Evolutionary conservation across 177 flowering plant species (phyloP).

Genomic region (Vitis hybrid): DNA sequence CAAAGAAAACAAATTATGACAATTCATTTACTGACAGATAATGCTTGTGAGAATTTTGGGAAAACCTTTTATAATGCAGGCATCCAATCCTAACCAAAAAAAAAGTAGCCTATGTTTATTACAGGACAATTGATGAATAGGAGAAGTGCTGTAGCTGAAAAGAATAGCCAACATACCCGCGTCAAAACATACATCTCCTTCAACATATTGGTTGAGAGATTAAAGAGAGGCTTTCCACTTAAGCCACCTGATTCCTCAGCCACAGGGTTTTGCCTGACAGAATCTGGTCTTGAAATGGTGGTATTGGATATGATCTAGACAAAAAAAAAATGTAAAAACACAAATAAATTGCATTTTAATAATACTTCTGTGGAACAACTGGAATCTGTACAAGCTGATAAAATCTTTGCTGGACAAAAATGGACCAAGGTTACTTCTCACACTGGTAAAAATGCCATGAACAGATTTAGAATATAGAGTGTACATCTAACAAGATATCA

Average conservation of each 20-base stretch:
- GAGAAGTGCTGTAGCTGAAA: background rate
- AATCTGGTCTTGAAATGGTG: conserved; percentile 86
- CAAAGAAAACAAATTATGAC: too few species aligned
- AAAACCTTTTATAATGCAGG: background rate
- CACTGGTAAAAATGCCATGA: background rate
- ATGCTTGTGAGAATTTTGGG: too few species aligned
- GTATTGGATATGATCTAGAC: conserved; percentile 92
- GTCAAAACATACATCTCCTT: conserved; percentile 92
- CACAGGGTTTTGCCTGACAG: conserved; percentile 54
- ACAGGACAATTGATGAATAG: background rate
- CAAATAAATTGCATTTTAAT: background rate
- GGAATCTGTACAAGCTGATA: too few species aligned
- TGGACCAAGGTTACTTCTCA: too few species aligned
- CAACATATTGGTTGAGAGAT: conserved; percentile 70
- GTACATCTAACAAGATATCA: background rate
- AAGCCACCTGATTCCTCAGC: conserved; percentile 86
- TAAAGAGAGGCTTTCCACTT: conserved; percentile 92
- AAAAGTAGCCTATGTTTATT: background rate
- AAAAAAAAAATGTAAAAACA: background rate
- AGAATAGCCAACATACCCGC: conserved; percentile 49
- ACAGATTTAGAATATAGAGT: background rate
- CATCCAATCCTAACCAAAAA: background rate
- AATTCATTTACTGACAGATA: too few species aligned
- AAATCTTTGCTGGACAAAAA: too few species aligned
- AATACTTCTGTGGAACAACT: background rate